Evolutionary conservation across 345 rosid genomes (phyloP), one percentile per base, ranked within the genome.

Genomic region (Cardamine chenopodiifolia): DNA sequence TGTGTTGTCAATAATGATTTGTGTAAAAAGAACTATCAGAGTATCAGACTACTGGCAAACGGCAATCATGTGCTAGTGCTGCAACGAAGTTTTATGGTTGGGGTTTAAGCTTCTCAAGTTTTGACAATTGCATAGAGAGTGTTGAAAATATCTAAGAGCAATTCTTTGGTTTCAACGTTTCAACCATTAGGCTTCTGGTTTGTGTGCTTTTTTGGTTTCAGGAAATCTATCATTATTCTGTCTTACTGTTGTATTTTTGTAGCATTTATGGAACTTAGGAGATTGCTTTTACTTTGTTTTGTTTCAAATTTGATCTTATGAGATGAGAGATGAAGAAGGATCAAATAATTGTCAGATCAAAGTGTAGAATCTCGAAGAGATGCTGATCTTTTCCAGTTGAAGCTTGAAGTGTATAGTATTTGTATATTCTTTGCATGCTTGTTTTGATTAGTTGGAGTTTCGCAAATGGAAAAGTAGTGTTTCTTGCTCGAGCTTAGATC

Each of bases 291-390:
- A 9, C 6, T 47, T 49, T 49, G 40, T 26, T 13, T 39, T 20
- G n/a, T 47, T 65, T 35, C 50, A 35, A 15, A 17, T 28, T 22
- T 69, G 55, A 14, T 19, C n/a, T 42, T 29, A 28, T 39, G 48
- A 55, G 44, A 42, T 56, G 56, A 63, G 61, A 59, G 53, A 62
- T 39, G 31, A 20, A 52, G 5, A 72, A 15, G 45, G 76, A 44
- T 57, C 4, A 31, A 44, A 66, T 11, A 20, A 2, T 32, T 1
- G 37, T 42, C 19, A 18, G 10, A 13, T 61, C 10, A 7, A n/a
- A 0, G 20, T 61, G 37, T 39, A 31, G 37, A 70, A 6, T 17
- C 10, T 18, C 4, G 2, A 26, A 26, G 39, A 34, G 12, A 34
- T 34, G 39, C 11, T 34, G 37, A 32, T 32, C 1, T 32, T 32